phyloP scores from a whole-genome alignment of 306 rosid species.

The Prunus fruticosa region DNA sequence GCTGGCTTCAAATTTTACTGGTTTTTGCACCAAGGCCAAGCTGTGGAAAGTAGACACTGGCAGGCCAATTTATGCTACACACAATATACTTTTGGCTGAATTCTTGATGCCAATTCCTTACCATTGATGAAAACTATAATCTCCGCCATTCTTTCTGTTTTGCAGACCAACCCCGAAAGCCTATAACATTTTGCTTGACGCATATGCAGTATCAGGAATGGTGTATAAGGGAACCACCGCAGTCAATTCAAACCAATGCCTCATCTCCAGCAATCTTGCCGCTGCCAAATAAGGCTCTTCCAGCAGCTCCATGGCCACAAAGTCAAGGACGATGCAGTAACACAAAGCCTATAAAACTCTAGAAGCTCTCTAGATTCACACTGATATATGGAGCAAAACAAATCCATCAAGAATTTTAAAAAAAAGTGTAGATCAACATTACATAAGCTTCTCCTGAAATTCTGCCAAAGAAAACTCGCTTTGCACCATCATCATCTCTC shows the following conservation, averaged over 20 bases:
- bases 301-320: constrained; percentile 10
- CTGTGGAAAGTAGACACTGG: too few species aligned
- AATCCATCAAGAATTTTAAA: constrained; percentile 8
- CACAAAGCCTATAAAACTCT: constrained; percentile 15
- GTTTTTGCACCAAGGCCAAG: too few species aligned
- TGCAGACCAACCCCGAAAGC: constrained; percentile 91
- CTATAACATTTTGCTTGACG: constrained; percentile 83
- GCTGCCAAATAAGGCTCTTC: too few species aligned
- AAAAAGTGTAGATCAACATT: constrained; percentile 29
- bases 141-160: constrained; percentile 13
- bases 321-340: constrained; percentile 27
- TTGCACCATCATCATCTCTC: constrained; percentile 92
- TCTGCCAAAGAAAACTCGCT: constrained; percentile 90
- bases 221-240: constrained; percentile 12
- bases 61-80: too few species aligned
- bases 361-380: constrained; percentile 1
- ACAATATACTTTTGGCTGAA: neutral
- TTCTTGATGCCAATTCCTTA: neutral
- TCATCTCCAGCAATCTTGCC: too few species aligned
- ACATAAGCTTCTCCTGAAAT: constrained; percentile 90
- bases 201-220: constrained; percentile 96
- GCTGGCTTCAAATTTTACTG: too few species aligned
- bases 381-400: neutral
- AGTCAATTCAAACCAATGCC: too few species aligned
- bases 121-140: constrained; percentile 6